Evolutionary conservation across 768 basidiomycete species (phyloP), one percentile per base, ranked within the genome.

Genomic region (Gymnopilus dilepis): DNA sequence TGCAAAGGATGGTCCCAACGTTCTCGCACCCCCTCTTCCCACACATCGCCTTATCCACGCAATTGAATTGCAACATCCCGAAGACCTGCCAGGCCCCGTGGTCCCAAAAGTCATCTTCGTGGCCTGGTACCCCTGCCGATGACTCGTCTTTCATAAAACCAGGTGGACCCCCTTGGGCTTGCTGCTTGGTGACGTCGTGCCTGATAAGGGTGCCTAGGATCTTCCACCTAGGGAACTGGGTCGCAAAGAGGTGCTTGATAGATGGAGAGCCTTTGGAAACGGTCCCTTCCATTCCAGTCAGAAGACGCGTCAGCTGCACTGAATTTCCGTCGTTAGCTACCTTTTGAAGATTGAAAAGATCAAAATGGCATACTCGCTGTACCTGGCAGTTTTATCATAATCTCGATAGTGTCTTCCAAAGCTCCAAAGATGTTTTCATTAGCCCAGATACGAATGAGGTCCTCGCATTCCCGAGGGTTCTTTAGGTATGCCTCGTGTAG

Each of bases 1-100:
- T 59, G 24, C 58, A 59, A 17, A n/a, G 24, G 28, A 33, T 42
- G 24, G 21, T 52, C n/a, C 50, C 50, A 15, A 12, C 17, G 2
- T 59, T 59, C 24, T 59, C 38, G 48, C 58, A 59, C 2, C 58
- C 37, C 38, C 58, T 38, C 48, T 53, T 59, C 8, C 58, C 34
- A 30, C 58, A 59, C 37, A 40, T 24, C 33, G 19, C 33, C 17
- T 53, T 42, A 13, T 59, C 50, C 7, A 40, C 30, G 37, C 47
- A 52, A 11, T 30, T 53, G 22, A 33, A 19, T 37, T 53, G 58
- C 24, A 59, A 19, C 34, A 12, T 17, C 34, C 48, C 58, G 31
- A 59, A 59, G 13, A 17, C 17, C 19, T 59, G 50, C 58, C 58
- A 59, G 15, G 47, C 21, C 2, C 37, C 50, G 38, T 53, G 58